A percentile compares a stretch with the other conserved stretches of the same genome.
Evolutionary conservation across 495 filamentous ascomycete species (phyloP).

Genomic region (Parathielavia appendiculata): DNA sequence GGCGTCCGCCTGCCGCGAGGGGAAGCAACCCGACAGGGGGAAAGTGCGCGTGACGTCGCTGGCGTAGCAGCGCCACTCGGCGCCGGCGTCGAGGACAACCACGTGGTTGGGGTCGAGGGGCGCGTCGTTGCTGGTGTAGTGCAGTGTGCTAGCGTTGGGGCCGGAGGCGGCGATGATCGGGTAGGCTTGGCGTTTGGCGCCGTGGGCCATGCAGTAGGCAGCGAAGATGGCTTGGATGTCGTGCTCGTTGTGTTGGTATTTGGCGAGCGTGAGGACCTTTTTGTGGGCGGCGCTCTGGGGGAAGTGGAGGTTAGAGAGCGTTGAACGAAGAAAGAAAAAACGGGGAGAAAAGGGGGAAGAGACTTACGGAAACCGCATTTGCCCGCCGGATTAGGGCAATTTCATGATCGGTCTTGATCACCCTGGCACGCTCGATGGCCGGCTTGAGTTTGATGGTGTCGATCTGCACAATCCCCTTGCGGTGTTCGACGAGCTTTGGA

Average conservation of each 20-base stretch:
- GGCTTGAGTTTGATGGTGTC: conserved; percentile 48
- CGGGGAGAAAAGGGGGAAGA: background rate
- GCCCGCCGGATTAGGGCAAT: conserved; percentile 72
- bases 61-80: conserved; percentile 84
- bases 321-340: background rate
- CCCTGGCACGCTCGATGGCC: conserved; percentile 66
- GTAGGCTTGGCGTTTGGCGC: conserved; percentile 77
- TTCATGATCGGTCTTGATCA: conserved; percentile 77
- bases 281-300: conserved; percentile 58
- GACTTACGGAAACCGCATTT: conserved; percentile 57
- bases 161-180: conserved; percentile 80
- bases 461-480: conserved; percentile 35
- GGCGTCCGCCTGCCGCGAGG: conserved; percentile 54
- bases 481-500: conserved; percentile 32
- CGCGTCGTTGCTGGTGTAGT: conserved; percentile 76
- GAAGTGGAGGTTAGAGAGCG: background rate
- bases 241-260: conserved; percentile 65
- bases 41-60: conserved; percentile 85
- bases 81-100: conserved; percentile 78
- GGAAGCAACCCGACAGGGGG: conserved; percentile 61
- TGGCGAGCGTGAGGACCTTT: conserved; percentile 56
- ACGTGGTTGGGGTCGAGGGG: conserved; percentile 61
- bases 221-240: conserved; percentile 75
- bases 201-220: conserved; percentile 60
- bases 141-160: conserved; percentile 71